Conservation (phyloP, 2,329 filamentous ascomycete genomes). For the Cadophora malorum region DNA sequence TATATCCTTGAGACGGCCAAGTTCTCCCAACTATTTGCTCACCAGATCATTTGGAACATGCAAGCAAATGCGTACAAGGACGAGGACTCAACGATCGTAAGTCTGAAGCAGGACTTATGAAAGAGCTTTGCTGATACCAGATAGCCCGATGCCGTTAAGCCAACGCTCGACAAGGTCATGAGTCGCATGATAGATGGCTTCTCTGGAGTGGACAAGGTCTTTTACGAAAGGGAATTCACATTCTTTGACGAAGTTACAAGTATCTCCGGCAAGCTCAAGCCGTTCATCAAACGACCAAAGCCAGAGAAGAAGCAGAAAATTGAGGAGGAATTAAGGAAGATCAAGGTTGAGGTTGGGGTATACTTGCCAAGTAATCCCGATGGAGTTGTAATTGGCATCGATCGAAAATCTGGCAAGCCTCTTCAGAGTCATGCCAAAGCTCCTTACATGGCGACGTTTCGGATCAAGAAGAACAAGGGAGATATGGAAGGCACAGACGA, state of each 20-base stretch:
- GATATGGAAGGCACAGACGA: constrained; percentile 59
- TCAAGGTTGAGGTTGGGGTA: constrained; percentile 95
- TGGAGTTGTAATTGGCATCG: constrained; percentile 95
- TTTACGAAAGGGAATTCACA: constrained; percentile 94
- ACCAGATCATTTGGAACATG: constrained; percentile 99
- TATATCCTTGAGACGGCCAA: constrained; percentile 98
- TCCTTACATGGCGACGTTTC: constrained; percentile 98
- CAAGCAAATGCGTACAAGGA: constrained; percentile 99
- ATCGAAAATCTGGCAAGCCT: constrained; percentile 96
- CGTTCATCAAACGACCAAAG: constrained; percentile 89
- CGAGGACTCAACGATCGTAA: constrained; percentile 83
- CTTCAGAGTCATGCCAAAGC: constrained; percentile 98
- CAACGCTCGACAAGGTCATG: constrained; percentile 90
- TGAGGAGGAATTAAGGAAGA: constrained; percentile 96
- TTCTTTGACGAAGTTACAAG: constrained; percentile 98
- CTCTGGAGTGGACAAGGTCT: constrained; percentile 76
- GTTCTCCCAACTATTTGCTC: constrained; percentile 96
- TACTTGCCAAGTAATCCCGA: constrained; percentile 98
- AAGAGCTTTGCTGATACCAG: constrained; percentile 10
- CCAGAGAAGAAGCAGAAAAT: constrained; percentile 99
- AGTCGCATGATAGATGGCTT: constrained; percentile 83
- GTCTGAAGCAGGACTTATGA: constrained; percentile 42
- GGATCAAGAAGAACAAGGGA: constrained; percentile 81
- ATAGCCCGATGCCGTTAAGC: constrained; percentile 88
- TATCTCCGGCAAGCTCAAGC: constrained; percentile 94